phyloP scores from a whole-genome alignment of 768 basidiomycete species.

The Lactarius akahatsu region DNA sequence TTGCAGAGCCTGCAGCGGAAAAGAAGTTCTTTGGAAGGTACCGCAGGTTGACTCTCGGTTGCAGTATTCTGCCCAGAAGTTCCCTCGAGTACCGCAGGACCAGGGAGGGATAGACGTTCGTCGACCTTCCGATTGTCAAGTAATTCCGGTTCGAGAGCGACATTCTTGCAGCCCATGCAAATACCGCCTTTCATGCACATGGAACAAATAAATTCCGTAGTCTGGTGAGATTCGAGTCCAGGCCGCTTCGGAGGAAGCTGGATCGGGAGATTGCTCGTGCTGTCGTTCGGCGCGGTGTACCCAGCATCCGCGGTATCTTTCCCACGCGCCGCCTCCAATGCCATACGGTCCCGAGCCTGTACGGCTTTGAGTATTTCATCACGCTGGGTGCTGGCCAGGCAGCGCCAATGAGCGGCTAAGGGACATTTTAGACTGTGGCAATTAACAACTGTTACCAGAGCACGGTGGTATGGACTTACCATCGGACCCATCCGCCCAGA shows the following conservation, averaged over 20 bases:
- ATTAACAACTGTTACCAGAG: conserved; percentile 7
- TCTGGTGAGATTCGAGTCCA: conserved; percentile 43
- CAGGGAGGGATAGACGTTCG: conserved; percentile 1
- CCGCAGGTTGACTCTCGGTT: neutral
- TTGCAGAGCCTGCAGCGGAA: conserved; percentile 86
- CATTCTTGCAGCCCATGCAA: conserved; percentile 74
- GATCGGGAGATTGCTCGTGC: neutral
- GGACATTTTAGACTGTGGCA: conserved; percentile 69
- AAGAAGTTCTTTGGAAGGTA: conserved; percentile 46
- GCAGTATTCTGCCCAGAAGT: neutral
- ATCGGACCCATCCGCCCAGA: conserved; percentile 83
- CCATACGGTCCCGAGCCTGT: conserved; percentile 48
- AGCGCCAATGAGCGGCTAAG: conserved; percentile 74
- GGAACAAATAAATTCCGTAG: conserved; percentile 78
- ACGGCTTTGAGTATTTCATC: conserved; percentile 73
- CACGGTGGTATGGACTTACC: conserved; percentile 45
- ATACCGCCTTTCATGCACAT: conserved; percentile 70
- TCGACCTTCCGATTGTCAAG: conserved; percentile 4
- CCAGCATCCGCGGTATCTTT: conserved; percentile 12
- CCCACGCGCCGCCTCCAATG: conserved; percentile 37
- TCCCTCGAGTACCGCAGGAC: neutral
- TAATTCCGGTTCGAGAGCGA: conserved; percentile 50
- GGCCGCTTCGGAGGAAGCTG: conserved; percentile 16
- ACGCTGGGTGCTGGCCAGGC: conserved; percentile 61
- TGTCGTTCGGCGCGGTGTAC: neutral